Conservation (phyloP, 257 asterid genomes). For the Scutellaria baicalensis region DNA sequence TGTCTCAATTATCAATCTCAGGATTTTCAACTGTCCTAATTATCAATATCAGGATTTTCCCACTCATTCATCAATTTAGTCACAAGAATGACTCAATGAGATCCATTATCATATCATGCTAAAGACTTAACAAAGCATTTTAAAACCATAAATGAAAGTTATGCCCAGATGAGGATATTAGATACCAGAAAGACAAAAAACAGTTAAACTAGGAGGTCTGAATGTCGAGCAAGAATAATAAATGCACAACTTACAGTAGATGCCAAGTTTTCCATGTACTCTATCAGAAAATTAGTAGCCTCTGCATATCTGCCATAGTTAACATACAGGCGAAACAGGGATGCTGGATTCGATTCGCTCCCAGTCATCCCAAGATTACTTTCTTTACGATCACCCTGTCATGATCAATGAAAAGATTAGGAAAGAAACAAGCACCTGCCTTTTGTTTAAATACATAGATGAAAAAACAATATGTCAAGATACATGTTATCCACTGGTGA, state of each 20-base stretch:
- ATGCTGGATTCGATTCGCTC: constrained; percentile 72
- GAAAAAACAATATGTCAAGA: neutral
- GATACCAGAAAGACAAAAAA: neutral
- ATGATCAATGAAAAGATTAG: constrained; percentile 15
- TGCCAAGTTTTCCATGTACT: constrained; percentile 63
- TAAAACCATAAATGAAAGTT: neutral
- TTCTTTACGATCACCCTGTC: constrained; percentile 59
- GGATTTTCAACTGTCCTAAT: neutral
- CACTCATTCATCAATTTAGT: neutral
- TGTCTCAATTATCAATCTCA: neutral
- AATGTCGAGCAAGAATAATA: neutral
- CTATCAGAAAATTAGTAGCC: constrained; percentile 77
- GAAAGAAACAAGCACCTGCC: neutral
- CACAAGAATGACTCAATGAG: neutral
- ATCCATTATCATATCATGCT: neutral
- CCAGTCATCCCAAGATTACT: constrained; percentile 76
- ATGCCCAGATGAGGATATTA: neutral
- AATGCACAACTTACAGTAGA: constrained; percentile 45
- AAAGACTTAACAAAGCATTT: neutral
- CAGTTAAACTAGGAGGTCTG: neutral
- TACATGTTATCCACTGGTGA: neutral
- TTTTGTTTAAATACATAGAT: neutral
- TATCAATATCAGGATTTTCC: neutral
- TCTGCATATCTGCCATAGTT: constrained; percentile 81
- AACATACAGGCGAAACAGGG: constrained; percentile 69